phyloP scores from a whole-genome alignment of 306 rosid species.

The Acacia acuminata region DNA sequence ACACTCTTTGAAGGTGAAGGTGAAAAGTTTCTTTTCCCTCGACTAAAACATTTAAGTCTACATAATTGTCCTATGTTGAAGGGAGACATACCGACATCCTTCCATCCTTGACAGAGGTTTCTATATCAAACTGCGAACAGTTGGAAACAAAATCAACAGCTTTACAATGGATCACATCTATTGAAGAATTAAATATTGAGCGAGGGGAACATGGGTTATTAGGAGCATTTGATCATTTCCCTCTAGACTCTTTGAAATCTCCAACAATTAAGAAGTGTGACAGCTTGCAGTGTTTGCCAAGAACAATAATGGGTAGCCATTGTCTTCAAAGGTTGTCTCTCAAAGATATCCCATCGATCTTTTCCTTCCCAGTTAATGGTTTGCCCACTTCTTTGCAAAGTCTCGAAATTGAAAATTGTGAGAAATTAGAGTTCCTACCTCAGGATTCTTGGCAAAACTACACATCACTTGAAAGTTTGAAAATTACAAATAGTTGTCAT shows the following conservation, averaged over 20 bases:
- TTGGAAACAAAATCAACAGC: background rate
- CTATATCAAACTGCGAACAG: background rate
- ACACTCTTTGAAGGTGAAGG: background rate
- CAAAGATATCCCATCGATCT: background rate
- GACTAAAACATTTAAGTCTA: background rate
- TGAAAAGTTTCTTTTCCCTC: background rate
- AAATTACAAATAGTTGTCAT: rapidly evolving
- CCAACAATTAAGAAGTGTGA: background rate
- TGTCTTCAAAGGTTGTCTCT: background rate
- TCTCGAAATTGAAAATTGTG: background rate
- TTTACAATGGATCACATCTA: background rate
- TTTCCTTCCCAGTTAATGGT: background rate
- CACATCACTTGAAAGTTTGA: background rate
- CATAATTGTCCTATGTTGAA: background rate
- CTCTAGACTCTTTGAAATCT: background rate
- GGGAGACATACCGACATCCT: background rate
- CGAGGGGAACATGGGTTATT: background rate
- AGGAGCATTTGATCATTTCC: background rate
- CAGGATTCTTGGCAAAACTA: background rate
- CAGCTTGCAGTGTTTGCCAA: conserved; percentile 4
- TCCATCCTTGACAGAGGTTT: background rate
- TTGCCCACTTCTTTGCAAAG: background rate
- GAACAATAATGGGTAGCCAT: too few relatives aligned
- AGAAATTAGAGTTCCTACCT: background rate
- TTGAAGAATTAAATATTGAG: background rate